Evolutionary conservation across 441 rosid species (phyloP).

Genomic region (Isatis lusitanica): DNA sequence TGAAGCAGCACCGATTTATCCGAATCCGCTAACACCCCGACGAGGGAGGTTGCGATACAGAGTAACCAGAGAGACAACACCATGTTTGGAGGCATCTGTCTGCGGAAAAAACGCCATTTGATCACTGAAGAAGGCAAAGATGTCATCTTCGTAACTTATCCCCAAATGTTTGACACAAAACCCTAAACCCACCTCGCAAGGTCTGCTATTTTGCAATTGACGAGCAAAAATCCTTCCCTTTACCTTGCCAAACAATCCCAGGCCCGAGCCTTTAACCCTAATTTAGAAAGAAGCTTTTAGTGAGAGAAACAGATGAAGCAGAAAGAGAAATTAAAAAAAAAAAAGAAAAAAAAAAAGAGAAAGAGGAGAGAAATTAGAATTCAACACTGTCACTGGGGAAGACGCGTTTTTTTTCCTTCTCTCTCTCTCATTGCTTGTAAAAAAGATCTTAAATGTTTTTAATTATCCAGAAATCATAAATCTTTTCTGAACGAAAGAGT

Average conservation of each 20-base stretch:
- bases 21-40: constrained; percentile 41
- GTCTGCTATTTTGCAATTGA: constrained; percentile 31
- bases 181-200: constrained; percentile 34
- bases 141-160: constrained; percentile 26
- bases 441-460: neutral
- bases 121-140: constrained; percentile 30
- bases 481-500: constrained; percentile 16
- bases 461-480: neutral
- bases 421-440: neutral
- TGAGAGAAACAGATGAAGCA: constrained; percentile 34
- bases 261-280: constrained; percentile 39
- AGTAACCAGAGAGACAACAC: constrained; percentile 27
- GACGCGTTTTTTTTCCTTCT: constrained; percentile 44
- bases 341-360: neutral
- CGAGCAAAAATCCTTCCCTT: constrained; percentile 43
- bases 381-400: constrained; percentile 44
- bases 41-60: constrained; percentile 31
- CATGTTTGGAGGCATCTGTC: constrained; percentile 19
- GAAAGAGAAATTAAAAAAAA: neutral
- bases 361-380: constrained; percentile 27
- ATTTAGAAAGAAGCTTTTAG: constrained; percentile 32
- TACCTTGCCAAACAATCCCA: constrained; percentile 21
- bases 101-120: constrained; percentile 30
- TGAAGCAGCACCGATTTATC: constrained; percentile 67
- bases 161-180: constrained; percentile 34